Conservation (phyloP, 1,284 basidiomycete genomes). For the Flammula alnicola region DNA sequence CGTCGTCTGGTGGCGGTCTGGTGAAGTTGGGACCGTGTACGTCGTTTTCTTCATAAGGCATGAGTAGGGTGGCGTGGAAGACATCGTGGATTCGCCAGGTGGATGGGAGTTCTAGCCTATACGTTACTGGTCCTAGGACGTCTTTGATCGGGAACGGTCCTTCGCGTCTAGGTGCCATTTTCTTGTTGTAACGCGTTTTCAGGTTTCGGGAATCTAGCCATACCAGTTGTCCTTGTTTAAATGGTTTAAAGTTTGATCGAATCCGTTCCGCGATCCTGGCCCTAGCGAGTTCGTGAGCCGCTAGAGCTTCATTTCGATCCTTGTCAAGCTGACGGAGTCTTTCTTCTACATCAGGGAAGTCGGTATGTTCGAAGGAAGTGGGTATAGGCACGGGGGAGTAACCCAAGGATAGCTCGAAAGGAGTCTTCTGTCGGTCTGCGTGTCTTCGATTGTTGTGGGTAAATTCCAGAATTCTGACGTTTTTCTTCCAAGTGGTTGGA, state of each 20-base stretch:
- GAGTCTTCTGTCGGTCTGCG: conserved; percentile 11
- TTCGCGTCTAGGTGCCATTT: too few relatives aligned
- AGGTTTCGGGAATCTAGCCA: too few relatives aligned
- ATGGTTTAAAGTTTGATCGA: conserved; percentile 2
- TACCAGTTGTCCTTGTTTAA: too few relatives aligned
- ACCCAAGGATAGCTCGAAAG: conserved; percentile 21
- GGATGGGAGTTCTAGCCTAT: too few relatives aligned
- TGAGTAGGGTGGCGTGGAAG: too few relatives aligned
- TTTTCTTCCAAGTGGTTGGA: conserved; percentile 11
- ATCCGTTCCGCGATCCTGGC: conserved; percentile 16
- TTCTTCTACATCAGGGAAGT: conserved; percentile 16
- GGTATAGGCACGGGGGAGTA: conserved; percentile 9
- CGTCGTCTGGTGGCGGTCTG: too few relatives aligned
- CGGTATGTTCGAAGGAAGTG: conserved; percentile 7
- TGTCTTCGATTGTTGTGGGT: conserved; percentile 23
- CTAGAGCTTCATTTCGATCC: conserved; percentile 17
- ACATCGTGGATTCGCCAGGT: too few relatives aligned
- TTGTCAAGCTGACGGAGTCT: conserved; percentile 4
- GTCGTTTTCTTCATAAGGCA: too few relatives aligned
- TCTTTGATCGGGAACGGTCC: too few relatives aligned
- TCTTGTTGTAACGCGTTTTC: too few relatives aligned
- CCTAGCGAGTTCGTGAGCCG: conserved; percentile 21
- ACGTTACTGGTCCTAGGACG: too few relatives aligned
- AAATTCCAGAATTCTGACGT: conserved; percentile 17
- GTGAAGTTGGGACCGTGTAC: too few relatives aligned